Conservation (phyloP, 2,329 filamentous ascomycete genomes). For the Thielaviopsis euricoi region DNA sequence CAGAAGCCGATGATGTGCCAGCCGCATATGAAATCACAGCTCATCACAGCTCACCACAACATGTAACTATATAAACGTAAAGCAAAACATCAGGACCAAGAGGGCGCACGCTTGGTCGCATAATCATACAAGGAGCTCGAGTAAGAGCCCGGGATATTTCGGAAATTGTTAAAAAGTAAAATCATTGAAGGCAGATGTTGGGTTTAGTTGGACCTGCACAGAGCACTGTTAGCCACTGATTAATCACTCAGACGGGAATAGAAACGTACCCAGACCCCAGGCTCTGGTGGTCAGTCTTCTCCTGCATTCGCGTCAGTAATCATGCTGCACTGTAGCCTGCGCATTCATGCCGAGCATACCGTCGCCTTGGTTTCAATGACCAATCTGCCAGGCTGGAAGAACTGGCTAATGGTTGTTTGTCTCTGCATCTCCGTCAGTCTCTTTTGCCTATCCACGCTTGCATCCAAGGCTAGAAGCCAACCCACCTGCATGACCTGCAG, state of each 20-base stretch:
- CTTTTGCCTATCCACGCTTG: not conserved
- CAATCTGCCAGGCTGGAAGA: conserved; percentile 79
- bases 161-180: not conserved
- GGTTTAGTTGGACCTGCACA: not conserved
- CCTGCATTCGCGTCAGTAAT: conserved; percentile 6
- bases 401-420: conserved; percentile 88
- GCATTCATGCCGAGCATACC: not conserved
- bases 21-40: not conserved
- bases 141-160: conserved; percentile 1
- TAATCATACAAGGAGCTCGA: conserved; percentile 8
- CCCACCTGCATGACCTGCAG: conserved; percentile 78
- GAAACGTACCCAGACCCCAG: not conserved
- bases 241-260: not conserved
- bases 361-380: conserved; percentile 51
- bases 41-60: not conserved
- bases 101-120: not conserved
- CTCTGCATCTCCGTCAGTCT: conserved; percentile 38
- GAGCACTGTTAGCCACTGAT: not conserved
- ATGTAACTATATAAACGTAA: not conserved
- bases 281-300: conserved; percentile 6
- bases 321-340: no score
- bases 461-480: not conserved
- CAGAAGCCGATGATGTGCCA: no score
- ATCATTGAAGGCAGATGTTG: not conserved
- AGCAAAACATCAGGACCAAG: not conserved